Base-by-base conservation (phyloP, 352 stramenopile genomes). In the Phytophthora melonis region DNA sequence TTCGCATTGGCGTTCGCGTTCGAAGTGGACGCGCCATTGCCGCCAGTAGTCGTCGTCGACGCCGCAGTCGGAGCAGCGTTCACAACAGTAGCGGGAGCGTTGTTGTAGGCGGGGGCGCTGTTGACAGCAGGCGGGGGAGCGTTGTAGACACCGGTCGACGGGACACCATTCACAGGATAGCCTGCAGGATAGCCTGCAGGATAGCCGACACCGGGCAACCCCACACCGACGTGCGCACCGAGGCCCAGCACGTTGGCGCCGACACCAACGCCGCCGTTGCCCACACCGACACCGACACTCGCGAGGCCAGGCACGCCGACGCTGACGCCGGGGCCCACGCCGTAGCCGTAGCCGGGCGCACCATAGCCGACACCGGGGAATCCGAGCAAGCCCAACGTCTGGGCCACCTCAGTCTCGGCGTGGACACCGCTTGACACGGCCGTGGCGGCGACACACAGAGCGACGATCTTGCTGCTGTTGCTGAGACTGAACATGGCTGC, bases 381-480 rank as follows among this genome's bases (percentile, higher is more conserved):
- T 18, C 45, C 58, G 4, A 65, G 58, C 19, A 65, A 45, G 4
- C 58, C 45, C 43, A 65, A 65, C 7, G 58, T 57, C 18, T 65
- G 25, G 18, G 43, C 58, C 3, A 30, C 58, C 32, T 65, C 14
- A 8, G 27, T 34, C n/a, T 57, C 58, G 30, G 45, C 59, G 27
- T 7, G 59, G 16, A 27, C 45, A 9, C 47, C 11, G 45, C 6
- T 58, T 10, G 59, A 58, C 16, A 66, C 19, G 32, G 21, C 32
- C 16, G 21, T 16, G 60, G 36, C 30, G n/a, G 25, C 21, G 47
- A 67, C n/a, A 14, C 47, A 59, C 30, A 66, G 60, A 32, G 30
- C 32, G 49, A 59, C 39, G 30, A 59, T 66, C 60, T 66, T 58
- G 36, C 5, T 53, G 59, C n/a, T n/a, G n/a, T n/a, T n/a, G n/a